Percentiles rank a stretch among this genome's conserved stretches.
These are phyloP conservation scores for Skeletonema potamos DNA, from an alignment of 108 stramenopile species.

Conservation along the genomic window DNA sequence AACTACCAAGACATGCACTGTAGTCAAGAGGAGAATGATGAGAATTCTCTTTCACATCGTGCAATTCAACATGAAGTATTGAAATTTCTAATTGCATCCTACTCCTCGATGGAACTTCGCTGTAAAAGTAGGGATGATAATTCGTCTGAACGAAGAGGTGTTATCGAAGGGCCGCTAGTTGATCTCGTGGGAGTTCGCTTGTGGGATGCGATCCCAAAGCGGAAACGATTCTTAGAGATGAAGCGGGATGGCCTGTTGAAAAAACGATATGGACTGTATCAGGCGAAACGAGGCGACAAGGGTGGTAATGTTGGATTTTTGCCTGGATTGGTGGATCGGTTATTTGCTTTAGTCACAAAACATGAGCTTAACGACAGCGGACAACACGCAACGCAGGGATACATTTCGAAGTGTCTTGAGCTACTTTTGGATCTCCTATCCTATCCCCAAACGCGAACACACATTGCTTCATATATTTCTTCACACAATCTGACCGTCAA, in stretches of 20 bases:
- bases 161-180: conserved; percentile 22
- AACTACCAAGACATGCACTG: not conserved
- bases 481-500: conserved; percentile 29
- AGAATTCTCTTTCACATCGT: not conserved
- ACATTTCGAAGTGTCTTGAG: conserved; percentile 34
- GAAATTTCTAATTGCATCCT: conserved; percentile 30
- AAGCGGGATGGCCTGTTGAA: conserved; percentile 33
- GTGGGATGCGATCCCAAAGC: conserved; percentile 15
- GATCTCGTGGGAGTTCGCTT: conserved; percentile 34
- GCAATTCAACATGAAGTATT: conserved; percentile 13
- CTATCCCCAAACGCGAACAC: conserved; percentile 34
- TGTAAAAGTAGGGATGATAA: not conserved
- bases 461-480: conserved; percentile 32
- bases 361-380: not conserved
- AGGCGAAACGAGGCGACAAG: not conserved
- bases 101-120: conserved; percentile 37
- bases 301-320: conserved; percentile 15
- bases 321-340: conserved; percentile 14
- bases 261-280: conserved; percentile 33
- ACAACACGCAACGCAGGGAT: not conserved
- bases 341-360: conserved; percentile 12
- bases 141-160: not conserved
- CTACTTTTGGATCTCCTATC: conserved; percentile 40
- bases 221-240: conserved; percentile 24
- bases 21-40: no score